phyloP scores from a whole-genome alignment of 2,329 filamentous ascomycete genomes.

The Ophiostoma angusticollis region DNA sequence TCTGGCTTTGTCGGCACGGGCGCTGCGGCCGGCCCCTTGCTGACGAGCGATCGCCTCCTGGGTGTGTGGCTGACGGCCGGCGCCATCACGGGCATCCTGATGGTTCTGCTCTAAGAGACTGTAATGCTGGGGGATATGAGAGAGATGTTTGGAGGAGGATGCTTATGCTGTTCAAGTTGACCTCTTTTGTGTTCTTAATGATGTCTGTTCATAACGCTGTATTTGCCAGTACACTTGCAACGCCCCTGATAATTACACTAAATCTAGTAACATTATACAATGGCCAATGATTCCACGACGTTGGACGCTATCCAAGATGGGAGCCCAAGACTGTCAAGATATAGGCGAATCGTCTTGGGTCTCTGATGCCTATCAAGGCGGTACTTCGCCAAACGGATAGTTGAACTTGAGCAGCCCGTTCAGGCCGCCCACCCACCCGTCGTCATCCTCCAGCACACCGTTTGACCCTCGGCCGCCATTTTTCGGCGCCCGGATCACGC shows the following conservation, averaged over 20 bases:
- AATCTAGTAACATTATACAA: neutral
- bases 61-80: neutral
- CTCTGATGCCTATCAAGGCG: neutral
- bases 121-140: neutral
- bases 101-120: constrained; percentile 2
- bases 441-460: constrained; percentile 50
- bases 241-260: neutral
- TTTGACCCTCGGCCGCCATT: constrained; percentile 27
- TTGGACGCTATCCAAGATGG: no score
- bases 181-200: neutral
- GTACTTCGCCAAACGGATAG: constrained; percentile 73
- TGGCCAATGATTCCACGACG: no score
- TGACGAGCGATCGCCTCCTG: neutral
- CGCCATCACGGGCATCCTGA: constrained; percentile 1
- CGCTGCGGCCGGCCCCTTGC: neutral
- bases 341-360: no score
- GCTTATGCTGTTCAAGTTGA: no score
- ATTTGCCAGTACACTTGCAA: neutral
- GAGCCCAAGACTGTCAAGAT: no score
- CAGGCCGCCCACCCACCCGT: constrained; percentile 91
- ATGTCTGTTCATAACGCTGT: no score
- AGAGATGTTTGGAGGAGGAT: neutral
- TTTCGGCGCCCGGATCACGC: constrained; percentile 57
- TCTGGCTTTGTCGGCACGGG: no score
- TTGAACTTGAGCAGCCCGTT: constrained; percentile 96